phyloP scores from a whole-genome alignment of 163 green algal genomes.

The Scenedesmus sp. region DNA sequence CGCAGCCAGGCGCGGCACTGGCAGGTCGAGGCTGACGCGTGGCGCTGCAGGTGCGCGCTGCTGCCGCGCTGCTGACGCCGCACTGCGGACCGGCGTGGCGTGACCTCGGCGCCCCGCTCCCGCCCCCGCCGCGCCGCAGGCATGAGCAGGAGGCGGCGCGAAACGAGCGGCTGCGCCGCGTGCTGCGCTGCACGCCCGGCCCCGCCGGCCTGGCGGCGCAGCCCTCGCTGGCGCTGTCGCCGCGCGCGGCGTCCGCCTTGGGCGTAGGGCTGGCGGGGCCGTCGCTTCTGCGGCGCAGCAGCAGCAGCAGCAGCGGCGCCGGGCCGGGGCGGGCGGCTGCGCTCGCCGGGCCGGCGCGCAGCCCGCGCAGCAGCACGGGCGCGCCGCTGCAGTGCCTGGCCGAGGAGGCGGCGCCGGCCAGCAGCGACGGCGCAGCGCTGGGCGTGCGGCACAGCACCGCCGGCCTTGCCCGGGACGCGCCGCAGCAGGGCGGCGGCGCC shows the following conservation, averaged over 20 bases:
- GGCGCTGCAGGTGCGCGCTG: constrained; percentile 30
- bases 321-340: too few relatives aligned
- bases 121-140: background rate
- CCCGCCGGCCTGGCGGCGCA: background rate
- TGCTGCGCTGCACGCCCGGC: constrained; percentile 21
- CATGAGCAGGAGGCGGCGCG: constrained; percentile 34
- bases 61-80: background rate
- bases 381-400: too few relatives aligned
- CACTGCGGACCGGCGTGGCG: background rate
- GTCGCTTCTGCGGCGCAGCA: background rate
- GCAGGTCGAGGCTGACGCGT: constrained; percentile 36
- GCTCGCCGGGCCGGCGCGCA: too few relatives aligned
- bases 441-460: too few relatives aligned
- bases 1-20: constrained; percentile 28
- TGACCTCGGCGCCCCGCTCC: background rate
- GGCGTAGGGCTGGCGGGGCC: too few relatives aligned
- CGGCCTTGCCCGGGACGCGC: too few relatives aligned
- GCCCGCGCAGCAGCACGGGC: too few relatives aligned
- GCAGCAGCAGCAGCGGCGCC: constrained; percentile 10
- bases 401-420: too few relatives aligned
- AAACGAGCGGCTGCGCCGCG: constrained; percentile 27
- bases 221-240: background rate
- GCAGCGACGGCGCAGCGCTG: too few relatives aligned
- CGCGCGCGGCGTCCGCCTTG: background rate
- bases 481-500: too few relatives aligned